Percentiles rank a stretch among this genome's conserved stretches.
Evolutionary conservation across 345 rosid species (phyloP).

Genomic region (Hypericum perforatum): DNA sequence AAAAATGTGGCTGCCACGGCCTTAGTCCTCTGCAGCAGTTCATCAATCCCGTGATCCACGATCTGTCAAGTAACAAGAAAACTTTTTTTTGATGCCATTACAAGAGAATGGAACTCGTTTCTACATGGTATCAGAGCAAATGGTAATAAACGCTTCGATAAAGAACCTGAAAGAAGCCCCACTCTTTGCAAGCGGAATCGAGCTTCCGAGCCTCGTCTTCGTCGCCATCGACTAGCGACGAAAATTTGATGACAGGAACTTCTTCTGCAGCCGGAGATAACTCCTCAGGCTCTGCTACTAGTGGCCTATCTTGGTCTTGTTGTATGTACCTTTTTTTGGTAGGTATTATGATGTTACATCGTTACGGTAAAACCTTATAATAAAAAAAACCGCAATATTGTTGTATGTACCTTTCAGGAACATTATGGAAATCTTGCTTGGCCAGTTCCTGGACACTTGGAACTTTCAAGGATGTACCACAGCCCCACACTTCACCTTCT

Average conservation of each 20-base stretch:
- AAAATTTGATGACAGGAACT: conserved; percentile 18
- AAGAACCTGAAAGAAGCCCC: conserved; percentile 32
- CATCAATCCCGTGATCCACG: conserved; percentile 15
- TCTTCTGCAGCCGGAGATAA: neutral
- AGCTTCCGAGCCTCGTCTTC: conserved; percentile 15
- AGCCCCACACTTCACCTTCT: too few species aligned
- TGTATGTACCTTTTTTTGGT: too few species aligned
- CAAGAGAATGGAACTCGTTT: too few species aligned
- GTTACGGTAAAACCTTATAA: too few species aligned
- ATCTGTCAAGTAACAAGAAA: conserved; percentile 8
- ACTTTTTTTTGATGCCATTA: too few species aligned
- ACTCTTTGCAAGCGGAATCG: conserved; percentile 22
- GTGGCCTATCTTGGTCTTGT: conserved; percentile 7
- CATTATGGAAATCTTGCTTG: too few species aligned
- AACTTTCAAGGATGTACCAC: too few species aligned
- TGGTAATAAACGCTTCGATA: neutral
- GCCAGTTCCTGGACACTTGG: too few species aligned
- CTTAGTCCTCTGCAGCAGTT: conserved; percentile 10
- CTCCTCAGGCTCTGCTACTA: neutral
- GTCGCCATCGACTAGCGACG: conserved; percentile 17
- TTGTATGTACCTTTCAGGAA: too few species aligned
- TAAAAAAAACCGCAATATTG: too few species aligned
- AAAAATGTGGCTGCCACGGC: conserved; percentile 16
- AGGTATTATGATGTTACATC: too few species aligned
- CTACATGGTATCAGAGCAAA: neutral